Evolutionary conservation across 495 filamentous ascomycete genomes (phyloP), one percentile per base, ranked within the genome.

Genomic region (Amorphotheca resinae): DNA sequence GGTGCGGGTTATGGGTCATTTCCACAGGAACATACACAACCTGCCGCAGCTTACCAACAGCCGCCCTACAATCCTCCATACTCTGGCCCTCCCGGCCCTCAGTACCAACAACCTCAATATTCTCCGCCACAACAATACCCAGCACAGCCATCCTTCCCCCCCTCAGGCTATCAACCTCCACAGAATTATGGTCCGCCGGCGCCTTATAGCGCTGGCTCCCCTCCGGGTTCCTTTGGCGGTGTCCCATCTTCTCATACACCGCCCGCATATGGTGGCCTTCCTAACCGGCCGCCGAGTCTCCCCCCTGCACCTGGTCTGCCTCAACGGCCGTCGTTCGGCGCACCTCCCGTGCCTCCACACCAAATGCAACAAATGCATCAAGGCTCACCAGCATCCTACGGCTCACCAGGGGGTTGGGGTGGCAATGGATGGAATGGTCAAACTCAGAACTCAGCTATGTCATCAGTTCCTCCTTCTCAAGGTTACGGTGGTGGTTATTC

Each of bases 311-410:
- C 74, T 2, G 74, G 74, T 40, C 65, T 84, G 15, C 79, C 80
- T 1, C 76, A 82, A 51, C 66, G 79, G 38, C 80, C 80, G 9
- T 55, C 67, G 0, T 73, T 80, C 48, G 69, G 66, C 42, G 70
- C 70, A 1, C 64, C 64, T 40, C 61, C 62, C 33, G 64, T 76
- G 33, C 74, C 74, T 49, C 60, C 68, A 7, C 70, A 67, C 44
- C 74, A 77, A 43, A 70, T 80, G 66, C 73, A 76, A 44, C 70
- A 74, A 54, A 68, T 80, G 66, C 78, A 83, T 54, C 68, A 73
- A 64, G 76, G 76, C 22, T 48, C 42, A 15, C 41, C 46, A 35
- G 39, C 42, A 9, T 5, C 25, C 25, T 28, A 28, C 25, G 11
- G 11, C 25, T 28, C 25, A 5, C 54, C 53, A 28, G 37, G 44